Evolutionary conservation across 139 green algal species (phyloP).

Genomic region (Axilococcus clingmanii): DNA sequence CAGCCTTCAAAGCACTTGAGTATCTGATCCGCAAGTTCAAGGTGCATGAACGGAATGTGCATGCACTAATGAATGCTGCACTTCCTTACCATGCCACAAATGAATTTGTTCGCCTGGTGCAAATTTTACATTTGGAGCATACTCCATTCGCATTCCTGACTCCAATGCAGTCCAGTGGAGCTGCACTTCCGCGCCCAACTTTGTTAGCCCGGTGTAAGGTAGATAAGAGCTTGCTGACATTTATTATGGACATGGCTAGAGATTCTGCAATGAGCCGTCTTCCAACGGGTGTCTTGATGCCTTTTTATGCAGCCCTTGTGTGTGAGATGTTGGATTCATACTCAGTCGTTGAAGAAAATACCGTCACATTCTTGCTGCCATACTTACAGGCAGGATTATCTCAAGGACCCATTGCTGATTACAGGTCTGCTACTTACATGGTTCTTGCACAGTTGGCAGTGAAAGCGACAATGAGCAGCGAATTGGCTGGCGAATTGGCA

Average conservation of each 20-base stretch:
- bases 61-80: slow-evolving; percentile 49
- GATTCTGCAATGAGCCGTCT: slow-evolving; percentile 9
- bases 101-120: slow-evolving; percentile 83
- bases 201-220: slow-evolving; percentile 57
- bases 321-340: slow-evolving; percentile 40
- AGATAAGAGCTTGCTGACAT: slow-evolving; percentile 46
- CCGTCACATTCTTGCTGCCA: slow-evolving; percentile 45
- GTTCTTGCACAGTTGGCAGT: slow-evolving; percentile 52
- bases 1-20: slow-evolving; percentile 71
- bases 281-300: slow-evolving; percentile 30
- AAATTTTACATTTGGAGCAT: slow-evolving; percentile 46
- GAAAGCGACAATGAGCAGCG: slow-evolving; percentile 31
- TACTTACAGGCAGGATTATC: slow-evolving; percentile 54
- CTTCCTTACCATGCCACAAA: slow-evolving; percentile 83
- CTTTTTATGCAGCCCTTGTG: slow-evolving; percentile 62
- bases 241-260: slow-evolving; percentile 39
- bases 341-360: slow-evolving; percentile 14
- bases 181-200: slow-evolving; percentile 41
- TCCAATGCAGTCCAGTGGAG: slow-evolving; percentile 54
- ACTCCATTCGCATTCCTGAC: slow-evolving; percentile 51
- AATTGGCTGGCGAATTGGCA: slow-evolving; percentile 43
- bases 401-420: slow-evolving; percentile 29
- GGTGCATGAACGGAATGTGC: slow-evolving; percentile 74
- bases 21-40: slow-evolving; percentile 77
- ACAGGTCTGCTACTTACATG: slow-evolving; percentile 63